A percentile compares a stretch with the other conserved stretches of the same genome.
Evolutionary conservation across 2,329 filamentous ascomycete species (phyloP).

Genomic region (Cytospora leucostoma): DNA sequence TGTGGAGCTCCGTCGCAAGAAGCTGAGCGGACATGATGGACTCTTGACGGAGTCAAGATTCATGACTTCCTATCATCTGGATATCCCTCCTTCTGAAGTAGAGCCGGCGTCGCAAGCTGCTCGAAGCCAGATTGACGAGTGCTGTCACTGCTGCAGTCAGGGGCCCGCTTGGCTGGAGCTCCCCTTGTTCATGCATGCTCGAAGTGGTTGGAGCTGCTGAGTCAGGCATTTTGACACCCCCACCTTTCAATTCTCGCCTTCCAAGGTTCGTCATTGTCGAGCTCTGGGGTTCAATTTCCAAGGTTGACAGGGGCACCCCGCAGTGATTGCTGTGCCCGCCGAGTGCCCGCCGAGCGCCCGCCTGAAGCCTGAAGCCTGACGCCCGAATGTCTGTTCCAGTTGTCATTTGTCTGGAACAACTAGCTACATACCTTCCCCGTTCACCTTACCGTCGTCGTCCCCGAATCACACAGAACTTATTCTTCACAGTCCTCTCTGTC

Average conservation of each 20-base stretch:
- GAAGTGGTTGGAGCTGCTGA: neutral
- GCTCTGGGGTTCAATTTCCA: neutral
- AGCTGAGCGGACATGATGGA: constrained; percentile 85
- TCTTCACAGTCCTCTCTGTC: neutral
- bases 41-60: constrained; percentile 19
- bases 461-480: neutral
- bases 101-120: neutral
- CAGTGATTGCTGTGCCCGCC: neutral
- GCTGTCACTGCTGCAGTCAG: neutral
- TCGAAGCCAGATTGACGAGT: constrained; percentile 1
- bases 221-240: neutral
- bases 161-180: neutral
- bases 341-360: neutral
- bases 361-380: neutral
- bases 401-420: neutral
- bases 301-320: neutral
- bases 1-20: constrained; percentile 82
- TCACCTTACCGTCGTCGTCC: constrained; percentile 2
- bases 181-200: neutral
- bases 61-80: constrained; percentile 13
- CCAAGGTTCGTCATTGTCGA: neutral
- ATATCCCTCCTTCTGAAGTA: neutral
- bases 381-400: neutral
- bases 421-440: neutral
- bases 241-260: neutral